A percentile compares a stretch with the other conserved stretches of the same genome.
Evolutionary conservation across 257 asterid species (phyloP).

Genomic region (Leonotis leonurus): DNA sequence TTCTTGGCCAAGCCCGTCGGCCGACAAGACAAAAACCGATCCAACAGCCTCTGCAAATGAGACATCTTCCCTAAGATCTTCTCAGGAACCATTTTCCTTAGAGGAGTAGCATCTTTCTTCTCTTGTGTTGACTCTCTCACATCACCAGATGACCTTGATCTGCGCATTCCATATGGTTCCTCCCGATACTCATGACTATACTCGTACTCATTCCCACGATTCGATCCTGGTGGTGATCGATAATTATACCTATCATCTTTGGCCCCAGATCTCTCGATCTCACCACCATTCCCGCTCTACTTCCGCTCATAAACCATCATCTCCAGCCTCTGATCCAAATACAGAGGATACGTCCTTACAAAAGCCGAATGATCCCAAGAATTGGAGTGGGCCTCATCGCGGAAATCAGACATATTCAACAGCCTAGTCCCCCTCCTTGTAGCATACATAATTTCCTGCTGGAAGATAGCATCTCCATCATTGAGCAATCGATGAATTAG

Average conservation of each 20-base stretch:
- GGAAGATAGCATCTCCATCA: slow-evolving; percentile 57
- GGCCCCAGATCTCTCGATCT: slow-evolving; percentile 29
- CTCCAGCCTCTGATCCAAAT: slow-evolving; percentile 70
- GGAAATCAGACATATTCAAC: slow-evolving; percentile 63
- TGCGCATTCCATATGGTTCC: slow-evolving; percentile 54
- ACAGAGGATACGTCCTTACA: slow-evolving; percentile 54
- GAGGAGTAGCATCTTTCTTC: slow-evolving; percentile 54
- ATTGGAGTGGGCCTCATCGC: slow-evolving; percentile 74
- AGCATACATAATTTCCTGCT: slow-evolving; percentile 62
- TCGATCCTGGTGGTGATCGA: slow-evolving; percentile 49
- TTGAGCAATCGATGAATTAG: slow-evolving; percentile 56
- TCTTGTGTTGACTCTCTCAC: slow-evolving; percentile 43
- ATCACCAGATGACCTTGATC: slow-evolving; percentile 63
- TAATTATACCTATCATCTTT: slow-evolving; percentile 34
- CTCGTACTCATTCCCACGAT: slow-evolving; percentile 42
- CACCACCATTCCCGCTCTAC: slow-evolving; percentile 33
- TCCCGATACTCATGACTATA: slow-evolving; percentile 35
- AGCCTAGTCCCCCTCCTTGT: slow-evolving; percentile 64
- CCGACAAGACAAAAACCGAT: slow-evolving; percentile 57
- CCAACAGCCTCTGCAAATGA: slow-evolving; percentile 71
- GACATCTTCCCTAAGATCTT: slow-evolving; percentile 66
- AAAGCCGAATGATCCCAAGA: slow-evolving; percentile 80
- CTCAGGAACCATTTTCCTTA: slow-evolving; percentile 62
- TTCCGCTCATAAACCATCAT: slow-evolving; percentile 49
- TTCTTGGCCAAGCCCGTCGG: slow-evolving; percentile 67